phyloP scores from a whole-genome alignment of 2,329 filamentous ascomycete genomes.

The Aaosphaeria pasadenensis region DNA sequence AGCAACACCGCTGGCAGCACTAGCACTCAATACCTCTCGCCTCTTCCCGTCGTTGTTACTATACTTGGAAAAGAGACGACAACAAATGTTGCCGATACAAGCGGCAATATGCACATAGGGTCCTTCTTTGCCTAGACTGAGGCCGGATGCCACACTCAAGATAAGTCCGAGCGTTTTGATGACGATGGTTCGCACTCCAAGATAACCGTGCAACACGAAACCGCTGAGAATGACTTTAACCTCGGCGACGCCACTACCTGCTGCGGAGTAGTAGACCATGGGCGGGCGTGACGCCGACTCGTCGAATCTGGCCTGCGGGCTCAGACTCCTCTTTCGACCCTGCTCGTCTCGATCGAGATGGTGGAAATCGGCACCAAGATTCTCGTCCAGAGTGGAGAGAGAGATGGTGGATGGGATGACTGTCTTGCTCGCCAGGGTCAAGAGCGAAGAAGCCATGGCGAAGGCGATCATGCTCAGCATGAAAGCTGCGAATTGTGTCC shows the following conservation, averaged over 20 bases:
- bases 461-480: slow-evolving; percentile 68
- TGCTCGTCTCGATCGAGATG: slow-evolving; percentile 45
- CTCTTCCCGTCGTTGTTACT: slow-evolving; percentile 91
- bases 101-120: slow-evolving; percentile 98
- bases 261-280: slow-evolving; percentile 94
- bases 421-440: slow-evolving; percentile 90
- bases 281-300: slow-evolving; percentile 53
- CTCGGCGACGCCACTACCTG: slow-evolving; percentile 93
- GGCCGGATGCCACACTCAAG: slow-evolving; percentile 84
- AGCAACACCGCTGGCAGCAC: slow-evolving; percentile 85
- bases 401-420: slow-evolving; percentile 86
- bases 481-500: slow-evolving; percentile 77
- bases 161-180: slow-evolving; percentile 82
- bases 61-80: slow-evolving; percentile 92
- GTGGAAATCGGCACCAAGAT: slow-evolving; percentile 65
- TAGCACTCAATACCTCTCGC: slow-evolving; percentile 88
- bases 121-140: slow-evolving; percentile 91
- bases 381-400: slow-evolving; percentile 86
- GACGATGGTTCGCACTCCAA: slow-evolving; percentile 81
- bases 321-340: slow-evolving; percentile 40
- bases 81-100: slow-evolving; percentile 92
- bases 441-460: slow-evolving; percentile 67
- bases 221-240: slow-evolving; percentile 97
- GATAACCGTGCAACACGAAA: slow-evolving; percentile 93
- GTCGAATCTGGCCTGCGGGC: slow-evolving; percentile 39